These are phyloP conservation scores for Hanseniaspora pseudoguilliermondii DNA, from an alignment of 805 yeast genomes.

Conservation along the genomic window DNA sequence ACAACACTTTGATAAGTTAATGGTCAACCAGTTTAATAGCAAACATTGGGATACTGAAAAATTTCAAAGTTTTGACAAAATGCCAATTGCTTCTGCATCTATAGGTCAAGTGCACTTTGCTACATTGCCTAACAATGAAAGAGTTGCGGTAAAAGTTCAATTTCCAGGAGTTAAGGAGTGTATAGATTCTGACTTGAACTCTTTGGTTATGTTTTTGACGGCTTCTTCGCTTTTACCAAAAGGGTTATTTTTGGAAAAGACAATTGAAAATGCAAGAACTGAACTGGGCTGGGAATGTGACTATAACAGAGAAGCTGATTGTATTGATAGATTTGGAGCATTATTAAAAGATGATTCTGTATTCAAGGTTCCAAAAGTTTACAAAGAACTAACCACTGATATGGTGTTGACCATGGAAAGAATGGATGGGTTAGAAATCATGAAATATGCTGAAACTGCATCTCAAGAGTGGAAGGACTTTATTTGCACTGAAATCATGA, in stretches of 20 bases:
- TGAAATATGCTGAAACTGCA: conserved; percentile 53
- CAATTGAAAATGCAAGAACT: conserved; percentile 82
- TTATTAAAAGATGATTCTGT: conserved; percentile 46
- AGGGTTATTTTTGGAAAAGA: conserved; percentile 81
- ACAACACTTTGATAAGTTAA: conserved; percentile 66
- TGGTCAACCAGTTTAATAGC: conserved; percentile 58
- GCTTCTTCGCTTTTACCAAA: conserved; percentile 82
- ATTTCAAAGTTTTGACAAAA: conserved; percentile 65
- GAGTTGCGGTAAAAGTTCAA: conserved; percentile 89
- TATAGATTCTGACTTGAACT: conserved; percentile 87
- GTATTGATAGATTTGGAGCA: conserved; percentile 53
- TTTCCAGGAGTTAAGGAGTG: conserved; percentile 93
- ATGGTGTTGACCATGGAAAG: conserved; percentile 82
- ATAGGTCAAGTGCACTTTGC: conserved; percentile 95
- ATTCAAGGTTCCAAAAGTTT: conserved; percentile 72
- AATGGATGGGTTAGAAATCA: conserved; percentile 73
- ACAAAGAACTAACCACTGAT: conserved; percentile 61
- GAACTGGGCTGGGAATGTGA: conserved; percentile 98
- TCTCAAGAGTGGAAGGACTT: conserved; percentile 54
- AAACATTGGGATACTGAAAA: conserved; percentile 51
- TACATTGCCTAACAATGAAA: conserved; percentile 47
- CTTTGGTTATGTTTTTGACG: conserved; percentile 63
- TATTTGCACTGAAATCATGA: conserved; percentile 78
- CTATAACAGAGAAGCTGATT: conserved; percentile 76
- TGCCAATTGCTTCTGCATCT: conserved; percentile 87